phyloP scores from a whole-genome alignment of 495 filamentous ascomycete genomes.

The Friedmanniomyces simplex region DNA sequence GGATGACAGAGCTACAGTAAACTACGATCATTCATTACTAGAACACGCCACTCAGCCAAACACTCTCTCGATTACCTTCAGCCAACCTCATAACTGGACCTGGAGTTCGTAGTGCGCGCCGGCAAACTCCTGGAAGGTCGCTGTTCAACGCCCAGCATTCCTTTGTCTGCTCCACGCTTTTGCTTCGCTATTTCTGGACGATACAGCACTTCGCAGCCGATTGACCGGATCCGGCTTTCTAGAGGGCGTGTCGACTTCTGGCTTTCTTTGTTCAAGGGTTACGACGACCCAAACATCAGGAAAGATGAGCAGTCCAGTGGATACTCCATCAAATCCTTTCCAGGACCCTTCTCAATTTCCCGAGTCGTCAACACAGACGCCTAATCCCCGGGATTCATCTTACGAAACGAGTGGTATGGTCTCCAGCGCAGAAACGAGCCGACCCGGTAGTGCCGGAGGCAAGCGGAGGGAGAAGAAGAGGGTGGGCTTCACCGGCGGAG shows the following conservation, averaged over 20 bases:
- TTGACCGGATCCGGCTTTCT: neutral
- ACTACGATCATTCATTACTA: neutral
- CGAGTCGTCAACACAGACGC: neutral
- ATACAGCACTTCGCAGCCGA: neutral
- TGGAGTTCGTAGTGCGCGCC: too few species aligned
- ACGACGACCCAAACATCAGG: neutral
- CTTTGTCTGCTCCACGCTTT: neutral
- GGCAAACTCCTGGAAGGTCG: neutral
- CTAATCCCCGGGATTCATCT: neutral
- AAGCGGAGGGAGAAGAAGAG: conserved; percentile 21
- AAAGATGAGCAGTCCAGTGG: conserved; percentile 2
- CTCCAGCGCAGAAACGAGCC: conserved; percentile 14
- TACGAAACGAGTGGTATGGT: conserved; percentile 3
- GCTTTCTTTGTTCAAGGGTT: neutral
- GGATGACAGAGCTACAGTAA: neutral
- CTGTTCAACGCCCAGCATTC: neutral
- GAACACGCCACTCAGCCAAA: neutral
- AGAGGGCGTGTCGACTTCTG: neutral
- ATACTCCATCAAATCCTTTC: conserved; percentile 6
- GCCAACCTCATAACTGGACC: neutral
- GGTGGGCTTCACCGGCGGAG: conserved; percentile 17
- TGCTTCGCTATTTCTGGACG: neutral
- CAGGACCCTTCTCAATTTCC: neutral
- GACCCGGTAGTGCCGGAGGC: conserved; percentile 14
- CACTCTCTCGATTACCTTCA: neutral